Conservation (phyloP, 352 stramenopile species). For the Elongisporangium anandrum region DNA sequence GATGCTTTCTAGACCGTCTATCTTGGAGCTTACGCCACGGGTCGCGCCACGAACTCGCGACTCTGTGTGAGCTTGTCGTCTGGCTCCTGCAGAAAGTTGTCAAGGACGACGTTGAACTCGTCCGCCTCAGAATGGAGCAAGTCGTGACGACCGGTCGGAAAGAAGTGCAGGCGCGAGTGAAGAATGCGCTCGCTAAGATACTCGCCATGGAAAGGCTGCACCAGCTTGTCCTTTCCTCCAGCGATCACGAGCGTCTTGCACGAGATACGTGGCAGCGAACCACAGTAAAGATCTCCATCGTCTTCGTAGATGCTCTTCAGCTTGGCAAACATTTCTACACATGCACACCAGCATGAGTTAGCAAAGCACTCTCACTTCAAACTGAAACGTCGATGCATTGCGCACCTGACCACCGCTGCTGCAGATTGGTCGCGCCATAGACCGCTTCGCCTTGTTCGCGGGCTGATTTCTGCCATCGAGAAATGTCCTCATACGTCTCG, state of each 20-base stretch:
- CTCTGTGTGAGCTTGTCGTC: conserved; percentile 84
- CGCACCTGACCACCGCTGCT: conserved; percentile 49
- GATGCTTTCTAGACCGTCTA: background rate
- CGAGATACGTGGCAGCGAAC: conserved; percentile 55
- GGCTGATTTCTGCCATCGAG: conserved; percentile 45
- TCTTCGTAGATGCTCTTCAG: conserved; percentile 45
- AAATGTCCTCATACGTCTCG: conserved; percentile 39
- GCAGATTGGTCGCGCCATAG: conserved; percentile 45
- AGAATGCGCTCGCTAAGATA: conserved; percentile 86
- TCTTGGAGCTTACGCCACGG: conserved; percentile 4
- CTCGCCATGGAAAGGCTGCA: conserved; percentile 68
- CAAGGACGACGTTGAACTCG: conserved; percentile 58
- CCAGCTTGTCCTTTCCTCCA: conserved; percentile 53
- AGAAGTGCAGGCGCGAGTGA: conserved; percentile 64
- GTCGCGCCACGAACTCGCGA: conserved; percentile 66
- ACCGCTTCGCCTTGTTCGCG: conserved; percentile 45
- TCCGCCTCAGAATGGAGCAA: conserved; percentile 41
- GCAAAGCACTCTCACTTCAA: background rate
- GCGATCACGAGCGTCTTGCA: conserved; percentile 83
- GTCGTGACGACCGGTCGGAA: conserved; percentile 52
- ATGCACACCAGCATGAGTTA: conserved; percentile 1
- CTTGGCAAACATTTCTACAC: conserved; percentile 47
- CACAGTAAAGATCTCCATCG: conserved; percentile 67
- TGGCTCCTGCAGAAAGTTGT: conserved; percentile 59
- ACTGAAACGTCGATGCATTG: background rate